A percentile compares a stretch with the other conserved stretches of the same genome.
Conservation (phyloP, 2,329 filamentous ascomycete genomes). For the Fusarium anthophilum region DNA sequence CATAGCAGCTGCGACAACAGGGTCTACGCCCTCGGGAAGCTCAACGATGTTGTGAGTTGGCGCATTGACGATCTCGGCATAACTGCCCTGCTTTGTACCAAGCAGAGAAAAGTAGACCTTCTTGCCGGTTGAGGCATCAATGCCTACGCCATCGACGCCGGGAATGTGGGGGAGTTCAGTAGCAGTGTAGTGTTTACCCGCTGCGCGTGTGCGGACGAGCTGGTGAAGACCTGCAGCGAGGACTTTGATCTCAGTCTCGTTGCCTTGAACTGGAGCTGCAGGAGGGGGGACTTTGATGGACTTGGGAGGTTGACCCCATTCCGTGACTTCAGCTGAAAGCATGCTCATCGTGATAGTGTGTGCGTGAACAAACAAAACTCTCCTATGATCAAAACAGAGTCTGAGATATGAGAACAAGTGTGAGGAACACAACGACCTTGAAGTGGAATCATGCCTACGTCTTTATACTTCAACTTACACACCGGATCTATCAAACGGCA, state of each 20-base stretch:
- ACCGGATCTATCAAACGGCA: neutral
- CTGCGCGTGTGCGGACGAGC: constrained; percentile 62
- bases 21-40: constrained; percentile 57
- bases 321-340: constrained; percentile 52
- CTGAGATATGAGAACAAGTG: neutral
- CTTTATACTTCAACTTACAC: constrained; percentile 22
- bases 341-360: constrained; percentile 35
- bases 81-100: constrained; percentile 52
- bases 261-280: constrained; percentile 46
- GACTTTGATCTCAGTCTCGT: constrained; percentile 60
- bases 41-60: constrained; percentile 50
- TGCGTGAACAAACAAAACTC: neutral
- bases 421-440: neutral
- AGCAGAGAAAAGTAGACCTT: constrained; percentile 59
- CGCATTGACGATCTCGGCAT: constrained; percentile 60
- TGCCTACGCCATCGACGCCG: constrained; percentile 63
- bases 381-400: no score
- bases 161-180: constrained; percentile 59
- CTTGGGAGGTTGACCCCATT: constrained; percentile 49
- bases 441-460: neutral
- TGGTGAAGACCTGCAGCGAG: constrained; percentile 62
- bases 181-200: constrained; percentile 64
- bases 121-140: constrained; percentile 54
- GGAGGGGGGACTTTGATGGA: constrained; percentile 47
- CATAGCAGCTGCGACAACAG: constrained; percentile 60